Conservation (phyloP, 495 filamentous ascomycete genomes). For the Penicillium lagena region DNA sequence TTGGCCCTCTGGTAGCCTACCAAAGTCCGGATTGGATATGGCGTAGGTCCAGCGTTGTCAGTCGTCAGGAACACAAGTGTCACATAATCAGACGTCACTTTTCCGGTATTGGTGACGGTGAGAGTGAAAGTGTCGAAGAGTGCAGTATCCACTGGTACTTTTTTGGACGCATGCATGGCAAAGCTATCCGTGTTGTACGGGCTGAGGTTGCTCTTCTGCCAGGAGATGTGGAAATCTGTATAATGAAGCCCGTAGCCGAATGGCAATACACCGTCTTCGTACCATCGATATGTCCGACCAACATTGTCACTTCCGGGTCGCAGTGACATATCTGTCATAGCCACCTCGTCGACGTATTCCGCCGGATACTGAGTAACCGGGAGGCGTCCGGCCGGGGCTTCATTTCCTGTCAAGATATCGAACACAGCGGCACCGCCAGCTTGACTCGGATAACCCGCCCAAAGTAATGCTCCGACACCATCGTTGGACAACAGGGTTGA, state of each 20-base stretch:
- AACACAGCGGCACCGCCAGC: constrained; percentile 48
- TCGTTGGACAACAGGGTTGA: constrained; percentile 33
- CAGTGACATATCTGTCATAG: constrained; percentile 51
- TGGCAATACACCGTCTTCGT: constrained; percentile 44
- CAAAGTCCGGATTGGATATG: constrained; percentile 50
- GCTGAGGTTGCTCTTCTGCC: constrained; percentile 31
- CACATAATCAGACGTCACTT: constrained; percentile 45
- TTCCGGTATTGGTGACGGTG: constrained; percentile 41
- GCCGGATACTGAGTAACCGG: constrained; percentile 53
- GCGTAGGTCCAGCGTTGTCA: constrained; percentile 40
- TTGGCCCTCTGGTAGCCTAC: constrained; percentile 45
- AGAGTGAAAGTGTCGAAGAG: constrained; percentile 35
- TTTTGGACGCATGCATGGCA: constrained; percentile 19
- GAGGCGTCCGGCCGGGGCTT: constrained; percentile 51
- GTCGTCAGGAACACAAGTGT: constrained; percentile 43
- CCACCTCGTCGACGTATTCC: constrained; percentile 44
- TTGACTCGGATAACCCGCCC: constrained; percentile 56
- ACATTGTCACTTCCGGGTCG: constrained; percentile 37
- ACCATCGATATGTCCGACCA: constrained; percentile 59
- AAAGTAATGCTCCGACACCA: constrained; percentile 47
- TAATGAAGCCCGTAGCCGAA: constrained; percentile 54
- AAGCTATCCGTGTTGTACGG: constrained; percentile 41
- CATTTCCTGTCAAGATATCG: constrained; percentile 48
- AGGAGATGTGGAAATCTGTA: constrained; percentile 39
- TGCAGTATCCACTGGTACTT: constrained; percentile 13